These are phyloP conservation scores for Plasmodium adleri DNA, from an alignment of 169 alveolate genomes.

Conservation along the genomic window DNA sequence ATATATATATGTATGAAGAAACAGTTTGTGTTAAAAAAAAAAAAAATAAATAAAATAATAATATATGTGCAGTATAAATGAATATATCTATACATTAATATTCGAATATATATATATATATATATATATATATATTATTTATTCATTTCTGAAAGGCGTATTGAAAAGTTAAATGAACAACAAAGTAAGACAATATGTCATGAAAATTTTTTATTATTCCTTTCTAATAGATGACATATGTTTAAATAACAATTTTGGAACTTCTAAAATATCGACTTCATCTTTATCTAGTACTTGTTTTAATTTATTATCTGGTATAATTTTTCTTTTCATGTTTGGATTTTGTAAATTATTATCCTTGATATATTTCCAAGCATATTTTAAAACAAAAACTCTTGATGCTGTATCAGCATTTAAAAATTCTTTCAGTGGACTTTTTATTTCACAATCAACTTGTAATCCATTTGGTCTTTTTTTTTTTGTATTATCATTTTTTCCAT, in stretches of 20 bases:
- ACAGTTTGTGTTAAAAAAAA: too few relatives aligned
- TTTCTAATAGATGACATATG: slow-evolving; percentile 50
- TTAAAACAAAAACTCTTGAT: slow-evolving; percentile 62
- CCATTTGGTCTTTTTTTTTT: slow-evolving; percentile 73
- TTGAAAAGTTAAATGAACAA: too few relatives aligned
- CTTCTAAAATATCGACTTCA: slow-evolving; percentile 68
- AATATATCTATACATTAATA: too few relatives aligned
- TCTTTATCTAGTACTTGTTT: slow-evolving; percentile 62
- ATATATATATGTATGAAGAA: too few relatives aligned
- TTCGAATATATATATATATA: too few relatives aligned
- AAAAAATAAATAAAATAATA: too few relatives aligned
- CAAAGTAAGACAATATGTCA: too few relatives aligned
- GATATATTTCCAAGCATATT: slow-evolving; percentile 74
- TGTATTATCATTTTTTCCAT: slow-evolving; percentile 7
- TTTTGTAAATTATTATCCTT: slow-evolving; percentile 74
- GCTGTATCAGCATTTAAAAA: slow-evolving; percentile 64
- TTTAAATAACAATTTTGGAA: slow-evolving; percentile 43
- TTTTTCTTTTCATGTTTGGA: slow-evolving; percentile 70
- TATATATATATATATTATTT: neutral
- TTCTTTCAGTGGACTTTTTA: slow-evolving; percentile 64
- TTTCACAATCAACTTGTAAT: slow-evolving; percentile 65
- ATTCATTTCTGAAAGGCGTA: neutral
- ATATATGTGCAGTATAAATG: too few relatives aligned
- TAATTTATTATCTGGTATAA: slow-evolving; percentile 60
- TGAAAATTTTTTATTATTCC: neutral